Base-by-base conservation (phyloP, 2,329 filamentous ascomycete species). In the Atkinsonella hypoxylon region DNA sequence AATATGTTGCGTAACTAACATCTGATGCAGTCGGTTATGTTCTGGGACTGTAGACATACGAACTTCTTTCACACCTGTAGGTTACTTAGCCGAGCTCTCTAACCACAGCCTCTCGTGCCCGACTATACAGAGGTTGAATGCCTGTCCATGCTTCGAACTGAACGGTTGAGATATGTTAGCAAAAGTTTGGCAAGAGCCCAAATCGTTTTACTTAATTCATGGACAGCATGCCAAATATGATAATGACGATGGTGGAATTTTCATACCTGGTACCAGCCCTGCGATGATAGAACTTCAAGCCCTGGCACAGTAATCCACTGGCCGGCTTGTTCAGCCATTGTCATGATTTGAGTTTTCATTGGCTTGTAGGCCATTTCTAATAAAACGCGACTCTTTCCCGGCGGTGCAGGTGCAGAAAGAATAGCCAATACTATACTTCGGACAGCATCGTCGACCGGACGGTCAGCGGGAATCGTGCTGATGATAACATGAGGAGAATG, bases 321-420 rank as follows among this genome's bases (percentile, higher is more conserved):
- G 11, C 64, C 64, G 12, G 79, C 78, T 57, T 85, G 78, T 59
- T 82, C 76, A 2, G 90, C 91, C 63, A 96, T 71, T 63, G 86
- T 78, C 82, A 97, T 96, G 57, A 95, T 68, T 8, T 84, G 79
- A 4, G 93, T 98, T 48, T 87, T 77, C 0, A 78, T 74, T 18
- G 93, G 93, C 67, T 91, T 94, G 68, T 98, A 98, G 2, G 93
- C 91, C 90, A 98, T 95, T 67, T 98, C 93, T 3, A 97, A 70
- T 54, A 97, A 69, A 12, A 93, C 78, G 18, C 78, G 77, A 26
- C 67, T 68, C 6, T 68, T 67, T 22, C 51, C 51, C 55, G 61
- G 63, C 10, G 20, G 22, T 4, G 45, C 54, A 61, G 67, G 22
- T 66, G 66, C 52, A 71, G 69, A 47, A n/a, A 82, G 62, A 34